A percentile compares a stretch with the other conserved stretches of the same genome.
Evolutionary conservation across 331 rosid genomes (phyloP).

Genomic region (Malus hybrid): DNA sequence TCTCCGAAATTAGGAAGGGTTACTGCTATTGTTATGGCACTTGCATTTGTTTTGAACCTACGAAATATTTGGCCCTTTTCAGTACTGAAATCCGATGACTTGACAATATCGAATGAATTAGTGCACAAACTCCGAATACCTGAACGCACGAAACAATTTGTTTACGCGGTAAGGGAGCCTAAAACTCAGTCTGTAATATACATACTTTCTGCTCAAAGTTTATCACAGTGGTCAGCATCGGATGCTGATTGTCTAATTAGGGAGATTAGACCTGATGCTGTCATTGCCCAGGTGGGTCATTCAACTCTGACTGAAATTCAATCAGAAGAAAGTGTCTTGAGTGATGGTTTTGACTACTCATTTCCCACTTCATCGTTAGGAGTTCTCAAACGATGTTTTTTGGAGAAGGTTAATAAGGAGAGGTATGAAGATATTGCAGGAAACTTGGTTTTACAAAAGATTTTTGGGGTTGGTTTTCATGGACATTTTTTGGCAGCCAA

Average conservation of each 20-base stretch:
- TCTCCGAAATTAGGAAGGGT: neutral
- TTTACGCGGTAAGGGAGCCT: slow-evolving; percentile 59
- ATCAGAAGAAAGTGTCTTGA: slow-evolving; percentile 20
- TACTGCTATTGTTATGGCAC: slow-evolving; percentile 38
- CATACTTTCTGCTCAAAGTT: slow-evolving; percentile 55
- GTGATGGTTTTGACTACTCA: slow-evolving; percentile 16
- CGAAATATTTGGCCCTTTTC: slow-evolving; percentile 66
- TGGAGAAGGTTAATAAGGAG: slow-evolving; percentile 62
- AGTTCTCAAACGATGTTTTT: slow-evolving; percentile 58
- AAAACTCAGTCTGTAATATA: slow-evolving; percentile 52
- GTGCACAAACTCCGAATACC: slow-evolving; percentile 52
- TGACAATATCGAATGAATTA: slow-evolving; percentile 38
- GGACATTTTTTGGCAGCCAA: slow-evolving; percentile 64
- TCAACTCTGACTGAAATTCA: slow-evolving; percentile 25
- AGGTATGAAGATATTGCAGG: slow-evolving; percentile 55
- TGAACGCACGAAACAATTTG: slow-evolving; percentile 58
- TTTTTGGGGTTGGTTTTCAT: slow-evolving; percentile 61
- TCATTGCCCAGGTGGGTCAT: slow-evolving; percentile 45
- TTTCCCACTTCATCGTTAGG: slow-evolving; percentile 65
- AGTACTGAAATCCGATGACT: slow-evolving; percentile 34
- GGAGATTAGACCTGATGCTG: slow-evolving; percentile 66
- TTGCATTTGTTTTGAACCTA: slow-evolving; percentile 37
- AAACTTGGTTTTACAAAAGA: slow-evolving; percentile 51
- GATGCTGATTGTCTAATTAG: slow-evolving; percentile 11
- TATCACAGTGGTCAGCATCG: slow-evolving; percentile 58